Conservation (phyloP, 2,329 filamentous ascomycete species). For the Periglandula ipomoeae region DNA sequence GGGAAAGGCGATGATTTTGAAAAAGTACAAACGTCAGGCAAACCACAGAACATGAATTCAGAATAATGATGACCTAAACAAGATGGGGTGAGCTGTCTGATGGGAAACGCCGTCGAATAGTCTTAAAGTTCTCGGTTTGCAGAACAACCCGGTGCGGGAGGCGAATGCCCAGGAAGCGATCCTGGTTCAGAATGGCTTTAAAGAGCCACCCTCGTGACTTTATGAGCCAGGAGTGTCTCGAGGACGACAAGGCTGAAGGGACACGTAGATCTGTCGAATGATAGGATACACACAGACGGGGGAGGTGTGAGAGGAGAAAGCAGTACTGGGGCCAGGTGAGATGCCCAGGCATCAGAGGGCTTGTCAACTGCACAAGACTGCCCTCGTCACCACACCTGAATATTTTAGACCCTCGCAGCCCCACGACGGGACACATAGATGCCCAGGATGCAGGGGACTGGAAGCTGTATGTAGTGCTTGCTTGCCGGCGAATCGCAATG, state of each 20-base stretch:
- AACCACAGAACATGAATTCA: no score
- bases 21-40: no score
- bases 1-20: no score
- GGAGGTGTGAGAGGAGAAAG: neutral
- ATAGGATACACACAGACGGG: neutral
- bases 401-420: neutral
- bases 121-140: neutral
- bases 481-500: neutral
- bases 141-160: neutral
- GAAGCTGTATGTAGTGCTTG: neutral
- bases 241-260: neutral
- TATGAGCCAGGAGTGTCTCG: neutral
- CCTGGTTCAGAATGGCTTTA: neutral
- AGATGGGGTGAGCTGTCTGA: no score
- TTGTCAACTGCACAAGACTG: neutral
- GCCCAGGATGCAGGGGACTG: neutral
- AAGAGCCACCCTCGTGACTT: neutral
- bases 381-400: neutral
- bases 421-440: neutral
- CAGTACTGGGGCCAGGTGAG: neutral
- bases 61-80: no score
- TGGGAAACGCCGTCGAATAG: neutral
- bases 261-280: neutral
- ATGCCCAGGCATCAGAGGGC: neutral
- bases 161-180: neutral